Conservation (phyloP, 139 green algal genomes). For the Spirogloea muscicola region DNA sequence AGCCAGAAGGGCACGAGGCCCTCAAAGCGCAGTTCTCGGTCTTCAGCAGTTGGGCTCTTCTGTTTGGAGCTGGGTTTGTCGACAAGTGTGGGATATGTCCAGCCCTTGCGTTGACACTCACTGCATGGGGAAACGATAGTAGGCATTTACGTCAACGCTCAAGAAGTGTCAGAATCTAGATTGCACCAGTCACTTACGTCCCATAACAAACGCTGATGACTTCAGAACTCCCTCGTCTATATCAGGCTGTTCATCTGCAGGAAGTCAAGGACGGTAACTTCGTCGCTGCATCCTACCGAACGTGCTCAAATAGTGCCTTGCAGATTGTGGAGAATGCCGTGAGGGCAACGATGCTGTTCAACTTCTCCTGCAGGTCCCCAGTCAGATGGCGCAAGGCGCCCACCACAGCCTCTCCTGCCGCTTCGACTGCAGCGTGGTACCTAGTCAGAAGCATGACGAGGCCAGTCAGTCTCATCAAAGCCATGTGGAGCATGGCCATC, state of each 20-base stretch:
- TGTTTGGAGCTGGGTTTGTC: background rate
- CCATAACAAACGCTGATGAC: too few species aligned
- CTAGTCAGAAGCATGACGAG: background rate
- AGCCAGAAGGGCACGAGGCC: constrained; percentile 40
- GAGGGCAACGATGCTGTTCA: constrained; percentile 1
- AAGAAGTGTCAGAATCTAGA: too few species aligned
- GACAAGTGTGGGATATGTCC: background rate
- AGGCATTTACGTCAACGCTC: too few species aligned
- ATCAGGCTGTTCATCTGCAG: too few species aligned
- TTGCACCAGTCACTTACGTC: too few species aligned
- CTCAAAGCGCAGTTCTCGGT: constrained; percentile 7
- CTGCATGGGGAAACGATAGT: too few species aligned
- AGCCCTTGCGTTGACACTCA: background rate
- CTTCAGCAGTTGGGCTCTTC: background rate
- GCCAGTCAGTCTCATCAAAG: too few species aligned
- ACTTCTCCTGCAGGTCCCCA: background rate
- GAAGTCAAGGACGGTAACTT: too few species aligned
- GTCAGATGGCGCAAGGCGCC: constrained; percentile 8
- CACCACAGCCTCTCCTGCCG: constrained; percentile 9
- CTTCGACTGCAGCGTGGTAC: constrained; percentile 26
- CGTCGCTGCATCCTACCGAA: constrained; percentile 11
- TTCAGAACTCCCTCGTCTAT: too few species aligned
- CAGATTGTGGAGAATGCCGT: constrained; percentile 27
- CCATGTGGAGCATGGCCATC: too few species aligned
- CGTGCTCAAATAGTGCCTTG: constrained; percentile 50